A percentile compares a stretch with the other conserved stretches of the same genome.
Evolutionary conservation across 768 basidiomycete species (phyloP).

Genomic region (Leccinum subgranulosum): DNA sequence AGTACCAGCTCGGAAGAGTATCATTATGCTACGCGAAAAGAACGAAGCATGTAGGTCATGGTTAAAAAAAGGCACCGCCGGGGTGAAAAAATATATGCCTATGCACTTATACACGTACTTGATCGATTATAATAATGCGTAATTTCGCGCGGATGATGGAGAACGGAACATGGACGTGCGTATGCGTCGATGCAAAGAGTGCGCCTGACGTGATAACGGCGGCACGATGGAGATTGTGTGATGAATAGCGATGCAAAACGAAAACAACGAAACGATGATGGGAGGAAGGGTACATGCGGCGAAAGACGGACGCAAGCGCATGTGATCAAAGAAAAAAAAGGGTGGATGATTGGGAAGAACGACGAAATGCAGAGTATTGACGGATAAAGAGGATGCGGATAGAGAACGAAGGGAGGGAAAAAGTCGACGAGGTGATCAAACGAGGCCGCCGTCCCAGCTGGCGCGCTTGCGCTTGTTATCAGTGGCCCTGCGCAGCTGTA

Average conservation of each 20-base stretch:
- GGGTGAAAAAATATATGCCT: constrained; percentile 20
- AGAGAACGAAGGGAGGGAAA: neutral
- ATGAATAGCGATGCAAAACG: constrained; percentile 24
- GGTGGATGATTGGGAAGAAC: constrained; percentile 5
- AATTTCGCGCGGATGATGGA: constrained; percentile 8
- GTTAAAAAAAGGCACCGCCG: constrained; percentile 12
- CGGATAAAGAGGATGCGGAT: constrained; percentile 8
- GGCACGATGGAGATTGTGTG: constrained; percentile 5
- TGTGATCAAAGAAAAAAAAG: neutral
- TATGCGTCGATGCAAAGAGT: constrained; percentile 15
- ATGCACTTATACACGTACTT: constrained; percentile 23
- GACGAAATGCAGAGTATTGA: constrained; percentile 11
- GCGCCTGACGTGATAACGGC: constrained; percentile 8
- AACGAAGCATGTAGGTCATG: constrained; percentile 9
- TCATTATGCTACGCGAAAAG: constrained; percentile 9
- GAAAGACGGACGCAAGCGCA: constrained; percentile 11
- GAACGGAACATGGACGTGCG: constrained; percentile 4
- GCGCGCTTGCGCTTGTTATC: constrained; percentile 58
- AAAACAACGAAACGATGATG: constrained; percentile 7
- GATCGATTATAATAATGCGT: constrained; percentile 31
- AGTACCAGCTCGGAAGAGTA: constrained; percentile 12
- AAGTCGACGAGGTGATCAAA: constrained; percentile 12
- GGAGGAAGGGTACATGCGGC: neutral
- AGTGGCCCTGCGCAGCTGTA: constrained; percentile 43
- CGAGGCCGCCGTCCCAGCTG: constrained; percentile 51